phyloP scores from a whole-genome alignment of 2,329 filamentous ascomycete genomes.

The Pseudocercospora musae region DNA sequence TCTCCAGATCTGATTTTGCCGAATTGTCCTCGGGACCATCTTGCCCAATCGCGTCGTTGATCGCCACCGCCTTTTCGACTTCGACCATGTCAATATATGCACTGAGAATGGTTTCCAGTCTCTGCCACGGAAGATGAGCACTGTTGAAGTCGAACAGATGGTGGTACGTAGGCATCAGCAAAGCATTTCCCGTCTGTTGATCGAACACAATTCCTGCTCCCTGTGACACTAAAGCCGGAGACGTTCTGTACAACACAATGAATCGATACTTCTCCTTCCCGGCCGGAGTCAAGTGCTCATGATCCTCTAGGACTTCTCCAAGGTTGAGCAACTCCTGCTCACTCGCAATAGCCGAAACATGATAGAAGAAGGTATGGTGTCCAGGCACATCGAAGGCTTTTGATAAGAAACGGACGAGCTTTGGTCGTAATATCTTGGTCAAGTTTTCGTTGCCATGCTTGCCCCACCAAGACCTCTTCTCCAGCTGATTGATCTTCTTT shows the following conservation, averaged over 20 bases:
- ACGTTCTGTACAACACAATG: conserved; percentile 32
- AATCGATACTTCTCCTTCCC: conserved; percentile 31
- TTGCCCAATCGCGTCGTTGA: conserved; percentile 26
- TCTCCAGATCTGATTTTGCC: conserved; percentile 17
- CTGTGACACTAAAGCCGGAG: conserved; percentile 30
- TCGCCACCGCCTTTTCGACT: conserved; percentile 33
- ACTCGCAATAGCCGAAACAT: conserved; percentile 30
- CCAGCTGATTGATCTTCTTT: conserved; percentile 30
- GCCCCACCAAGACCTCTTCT: conserved; percentile 34
- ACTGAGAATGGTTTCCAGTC: conserved; percentile 34
- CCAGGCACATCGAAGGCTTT: conserved; percentile 34
- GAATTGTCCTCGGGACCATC: conserved; percentile 15
- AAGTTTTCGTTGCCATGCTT: conserved; percentile 29
- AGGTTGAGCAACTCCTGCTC: conserved; percentile 31
- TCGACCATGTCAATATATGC: conserved; percentile 37
- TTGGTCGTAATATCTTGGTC: conserved; percentile 28
- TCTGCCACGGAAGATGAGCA: conserved; percentile 33
- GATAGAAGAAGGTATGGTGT: conserved; percentile 34
- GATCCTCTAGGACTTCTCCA: conserved; percentile 31
- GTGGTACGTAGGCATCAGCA: conserved; percentile 36
- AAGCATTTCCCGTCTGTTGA: conserved; percentile 30
- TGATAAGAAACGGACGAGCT: conserved; percentile 29
- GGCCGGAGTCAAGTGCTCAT: conserved; percentile 23
- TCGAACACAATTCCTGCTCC: conserved; percentile 34
- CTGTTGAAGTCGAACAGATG: conserved; percentile 34